Base-by-base conservation (phyloP, 106 monocot species). In the Alisma plantagoaquatica region DNA sequence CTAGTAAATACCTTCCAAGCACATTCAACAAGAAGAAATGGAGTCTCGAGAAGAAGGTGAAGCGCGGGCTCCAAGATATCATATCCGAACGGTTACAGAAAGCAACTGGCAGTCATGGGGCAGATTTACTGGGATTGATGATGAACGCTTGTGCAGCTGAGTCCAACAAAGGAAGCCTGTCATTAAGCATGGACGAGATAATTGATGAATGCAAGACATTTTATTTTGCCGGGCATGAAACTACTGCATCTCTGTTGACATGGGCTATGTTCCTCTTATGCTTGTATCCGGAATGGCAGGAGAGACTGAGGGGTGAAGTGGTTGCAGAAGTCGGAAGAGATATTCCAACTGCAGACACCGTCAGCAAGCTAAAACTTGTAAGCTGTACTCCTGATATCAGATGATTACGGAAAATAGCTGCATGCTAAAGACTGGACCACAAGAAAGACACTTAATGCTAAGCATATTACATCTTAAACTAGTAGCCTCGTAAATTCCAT, bases 181-280 rank as follows among this genome's bases (percentile, higher is more conserved):
- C 26, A 4, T 16, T 87, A 61, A 73, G 31, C 72, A 81, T 70
- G 43, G 70, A 82, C 14, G 81, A 78, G 46, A 75, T 87, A 3
- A 65, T 87, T 4, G 75, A 75, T 17, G 87, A 87, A 59, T 82
- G 87, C 81, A 87, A 87, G 69, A 82, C 78, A 2, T 87, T 87
- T 69, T 81, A 65, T 61, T 78, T 87, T 9, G 81, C 62, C 12
- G 81, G 86, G 8, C 76, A 81, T 30, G 77, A 87, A 52, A 82
- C 77, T 2, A 78, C 87, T 0, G 47, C 87, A 0, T 65, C 72
- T 29, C 43, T 73, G 21, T 57, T 87, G 9, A 70, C 87, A 14
- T 87, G 87, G 87, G 72, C 75, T 10, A 33, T 75, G 53, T 87
- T 81, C 50, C 53, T 87, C 51, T 31, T 77, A 17, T 59, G 67